These are phyloP conservation scores for Cetraspora pellucida DNA, from an alignment of 192 early-diverging fungal species.

Conservation along the genomic window DNA sequence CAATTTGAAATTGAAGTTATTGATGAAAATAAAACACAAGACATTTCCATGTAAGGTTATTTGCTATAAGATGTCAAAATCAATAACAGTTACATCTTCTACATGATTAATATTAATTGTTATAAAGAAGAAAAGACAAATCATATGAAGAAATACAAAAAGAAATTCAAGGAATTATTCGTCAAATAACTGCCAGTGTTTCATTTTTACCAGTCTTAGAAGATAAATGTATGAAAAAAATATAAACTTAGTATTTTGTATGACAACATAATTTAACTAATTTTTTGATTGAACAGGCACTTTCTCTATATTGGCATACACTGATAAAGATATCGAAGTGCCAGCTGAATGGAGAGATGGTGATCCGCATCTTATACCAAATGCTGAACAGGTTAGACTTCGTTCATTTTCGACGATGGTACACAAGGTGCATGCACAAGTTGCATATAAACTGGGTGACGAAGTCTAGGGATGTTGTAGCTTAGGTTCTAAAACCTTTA, in stretches of 20 bases:
- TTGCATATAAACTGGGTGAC: slow-evolving; percentile 72
- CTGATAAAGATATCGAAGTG: slow-evolving; percentile 82
- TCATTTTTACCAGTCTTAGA: slow-evolving; percentile 88
- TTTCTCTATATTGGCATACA: slow-evolving; percentile 90
- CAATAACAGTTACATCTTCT: not conserved
- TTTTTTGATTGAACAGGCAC: slow-evolving; percentile 58
- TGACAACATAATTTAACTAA: not conserved
- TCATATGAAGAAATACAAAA: slow-evolving; percentile 63
- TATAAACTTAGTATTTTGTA: not conserved
- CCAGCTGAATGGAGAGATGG: slow-evolving; percentile 86
- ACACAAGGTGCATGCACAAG: slow-evolving; percentile 84
- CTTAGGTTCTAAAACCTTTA: too few species aligned
- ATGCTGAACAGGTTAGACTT: slow-evolving; percentile 84
- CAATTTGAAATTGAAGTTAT: slow-evolving; percentile 89
- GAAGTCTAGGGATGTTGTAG: too few species aligned
- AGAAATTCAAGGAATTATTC: slow-evolving; percentile 88
- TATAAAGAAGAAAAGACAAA: slow-evolving; percentile 38
- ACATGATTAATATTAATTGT: not conserved
- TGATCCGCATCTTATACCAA: slow-evolving; percentile 73
- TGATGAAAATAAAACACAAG: slow-evolving; percentile 44
- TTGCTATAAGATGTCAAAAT: not conserved
- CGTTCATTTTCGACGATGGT: slow-evolving; percentile 81
- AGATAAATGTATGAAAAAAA: slow-evolving; percentile 70
- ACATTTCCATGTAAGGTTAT: not conserved
- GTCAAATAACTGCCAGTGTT: slow-evolving; percentile 89